Percentiles rank a stretch among this genome's conserved stretches.
These are phyloP conservation scores for Globisporangium okanoganense DNA, from an alignment of 352 stramenopile genomes.

Conservation along the genomic window DNA sequence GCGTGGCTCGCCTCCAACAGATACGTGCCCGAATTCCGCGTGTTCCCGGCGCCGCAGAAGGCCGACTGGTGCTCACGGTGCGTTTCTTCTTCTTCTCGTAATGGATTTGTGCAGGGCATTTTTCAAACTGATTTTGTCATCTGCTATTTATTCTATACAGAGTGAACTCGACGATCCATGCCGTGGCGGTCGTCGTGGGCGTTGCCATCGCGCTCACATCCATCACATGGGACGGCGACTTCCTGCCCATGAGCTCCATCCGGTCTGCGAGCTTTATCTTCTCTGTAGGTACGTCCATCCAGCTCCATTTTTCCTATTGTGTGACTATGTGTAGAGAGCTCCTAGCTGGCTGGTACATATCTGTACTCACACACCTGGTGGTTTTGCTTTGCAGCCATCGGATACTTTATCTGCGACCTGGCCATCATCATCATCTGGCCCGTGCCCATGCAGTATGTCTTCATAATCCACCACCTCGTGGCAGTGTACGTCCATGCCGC, in stretches of 20 bases:
- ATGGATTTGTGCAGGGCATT: background rate
- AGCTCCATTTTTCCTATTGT: background rate
- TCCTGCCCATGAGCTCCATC: conserved; percentile 73
- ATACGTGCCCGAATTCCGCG: conserved; percentile 52
- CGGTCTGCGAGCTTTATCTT: conserved; percentile 76
- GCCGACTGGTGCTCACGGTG: conserved; percentile 81
- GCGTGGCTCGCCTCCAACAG: conserved; percentile 58
- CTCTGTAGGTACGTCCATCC: conserved; percentile 53
- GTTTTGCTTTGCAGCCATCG: conserved; percentile 41
- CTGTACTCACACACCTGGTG: background rate
- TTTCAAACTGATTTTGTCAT: background rate
- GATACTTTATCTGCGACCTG: conserved; percentile 77
- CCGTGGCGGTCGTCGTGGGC: conserved; percentile 54
- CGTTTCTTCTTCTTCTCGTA: conserved; percentile 9
- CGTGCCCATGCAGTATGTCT: conserved; percentile 71
- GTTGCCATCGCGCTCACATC: conserved; percentile 59
- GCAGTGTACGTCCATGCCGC: conserved; percentile 55
- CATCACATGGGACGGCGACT: conserved; percentile 58
- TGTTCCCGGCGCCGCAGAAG: conserved; percentile 63
- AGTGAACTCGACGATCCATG: conserved; percentile 81
- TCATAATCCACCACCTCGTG: conserved; percentile 76
- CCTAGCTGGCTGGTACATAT: background rate
- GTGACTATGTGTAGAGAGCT: background rate
- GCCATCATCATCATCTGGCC: conserved; percentile 80
- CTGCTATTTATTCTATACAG: conserved; percentile 20